Evolutionary conservation across 176 grass and related monocot species (phyloP).

Genomic region (Hordeum vulgare): MorexV3_pseudomolecules_assembly NC_058521.1:542107712-542108211

Average conservation of each 20-base stretch:
- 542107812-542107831: constrained; percentile 72
- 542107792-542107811: constrained; percentile 36
- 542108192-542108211: constrained; percentile 28
- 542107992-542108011: constrained; percentile 52
- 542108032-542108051: constrained; percentile 47
- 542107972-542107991: constrained; percentile 76
- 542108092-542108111: constrained; percentile 65
- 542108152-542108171: constrained; percentile 75
- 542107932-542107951: constrained; percentile 72
- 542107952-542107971: constrained; percentile 79
- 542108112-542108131: constrained; percentile 69
- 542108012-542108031: constrained; percentile 30
- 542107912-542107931: constrained; percentile 78
- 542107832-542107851: constrained; percentile 41
- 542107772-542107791: constrained; percentile 33
- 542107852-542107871: constrained; percentile 62
- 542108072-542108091: constrained; percentile 87
- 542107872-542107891: constrained; percentile 63
- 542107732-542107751: constrained; percentile 96
- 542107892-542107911: constrained; percentile 55
- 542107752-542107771: constrained; percentile 69
- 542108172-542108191: constrained; percentile 56
- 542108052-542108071: constrained; percentile 82
- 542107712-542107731: constrained; percentile 89
- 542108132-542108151: constrained; percentile 93